phyloP scores from a whole-genome alignment of 2,329 filamentous ascomycete species.

The Pseudogymnoascus pannorum region DNA sequence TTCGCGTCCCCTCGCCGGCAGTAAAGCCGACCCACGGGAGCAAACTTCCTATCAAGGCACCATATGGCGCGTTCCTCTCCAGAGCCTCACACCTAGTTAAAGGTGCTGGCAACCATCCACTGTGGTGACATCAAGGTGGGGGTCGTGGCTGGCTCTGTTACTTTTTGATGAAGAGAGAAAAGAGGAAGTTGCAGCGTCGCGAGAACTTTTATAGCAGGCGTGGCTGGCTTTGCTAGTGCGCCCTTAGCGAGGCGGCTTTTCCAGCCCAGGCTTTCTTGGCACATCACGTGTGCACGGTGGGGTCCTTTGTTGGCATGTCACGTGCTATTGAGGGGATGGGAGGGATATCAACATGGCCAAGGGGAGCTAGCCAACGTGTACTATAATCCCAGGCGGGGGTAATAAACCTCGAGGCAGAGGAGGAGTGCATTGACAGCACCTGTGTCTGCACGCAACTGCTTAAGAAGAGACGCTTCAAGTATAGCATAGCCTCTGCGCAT shows the following conservation, averaged over 20 bases:
- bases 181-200: conserved; percentile 6
- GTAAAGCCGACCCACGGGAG: conserved; percentile 61
- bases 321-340: conserved; percentile 1
- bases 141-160: conserved; percentile 64
- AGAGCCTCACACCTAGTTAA: conserved; percentile 48
- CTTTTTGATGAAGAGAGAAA: conserved; percentile 52
- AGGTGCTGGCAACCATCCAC: conserved; percentile 63
- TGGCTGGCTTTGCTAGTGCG: conserved; percentile 3
- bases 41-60: conserved; percentile 63
- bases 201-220: conserved; percentile 8
- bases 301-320: not conserved
- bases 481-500: not conserved
- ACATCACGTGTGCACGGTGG: not conserved
- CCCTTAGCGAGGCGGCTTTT: not conserved
- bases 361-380: conserved; percentile 7
- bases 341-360: conserved; percentile 4
- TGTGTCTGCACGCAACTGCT: not conserved
- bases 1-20: conserved; percentile 64
- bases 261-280: not conserved
- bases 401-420: not conserved
- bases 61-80: conserved; percentile 48
- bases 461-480: not conserved
- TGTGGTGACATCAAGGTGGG: conserved; percentile 49
- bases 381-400: not conserved
- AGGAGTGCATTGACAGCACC: conserved; percentile 1